These are phyloP conservation scores for Mycena sp. DNA, from an alignment of 1,284 basidiomycete genomes.

Conservation along the genomic window DNA sequence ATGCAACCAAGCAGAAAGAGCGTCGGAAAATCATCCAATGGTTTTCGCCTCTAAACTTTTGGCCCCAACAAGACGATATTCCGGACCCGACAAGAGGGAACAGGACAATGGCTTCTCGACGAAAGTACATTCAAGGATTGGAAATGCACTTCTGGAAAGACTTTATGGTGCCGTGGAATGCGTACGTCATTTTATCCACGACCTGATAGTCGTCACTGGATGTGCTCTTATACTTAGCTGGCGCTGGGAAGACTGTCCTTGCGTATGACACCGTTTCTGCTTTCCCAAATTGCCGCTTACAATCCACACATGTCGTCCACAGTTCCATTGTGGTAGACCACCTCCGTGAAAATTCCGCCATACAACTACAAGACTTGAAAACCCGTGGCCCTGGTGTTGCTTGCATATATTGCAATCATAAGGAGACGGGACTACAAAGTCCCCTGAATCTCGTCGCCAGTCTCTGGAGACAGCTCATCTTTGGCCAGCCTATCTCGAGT, in stretches of 20 bases:
- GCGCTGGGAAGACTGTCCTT: slow-evolving; percentile 8
- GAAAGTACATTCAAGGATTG: too few species aligned
- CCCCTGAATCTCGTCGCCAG: neutral
- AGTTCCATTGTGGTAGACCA: slow-evolving; percentile 10
- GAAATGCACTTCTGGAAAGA: neutral
- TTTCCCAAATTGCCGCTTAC: too few species aligned
- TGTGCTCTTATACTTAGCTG: neutral
- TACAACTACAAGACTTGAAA: too few species aligned
- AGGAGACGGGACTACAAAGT: neutral
- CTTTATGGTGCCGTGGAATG: slow-evolving; percentile 7
- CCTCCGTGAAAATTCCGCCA: neutral
- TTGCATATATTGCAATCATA: slow-evolving; percentile 2
- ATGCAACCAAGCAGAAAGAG: too few species aligned
- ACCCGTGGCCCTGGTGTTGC: neutral
- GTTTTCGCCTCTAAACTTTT: too few species aligned
- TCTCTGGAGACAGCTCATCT: neutral
- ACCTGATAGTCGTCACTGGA: too few species aligned
- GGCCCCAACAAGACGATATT: too few species aligned
- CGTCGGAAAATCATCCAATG: too few species aligned
- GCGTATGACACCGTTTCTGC: neutral
- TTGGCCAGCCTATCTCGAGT: neutral
- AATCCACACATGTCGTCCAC: neutral
- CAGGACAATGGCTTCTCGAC: too few species aligned
- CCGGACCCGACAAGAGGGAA: too few species aligned
- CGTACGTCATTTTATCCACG: neutral